Conservation (phyloP, 352 stramenopile genomes). For the Phytophthora tentaculata region DNA sequence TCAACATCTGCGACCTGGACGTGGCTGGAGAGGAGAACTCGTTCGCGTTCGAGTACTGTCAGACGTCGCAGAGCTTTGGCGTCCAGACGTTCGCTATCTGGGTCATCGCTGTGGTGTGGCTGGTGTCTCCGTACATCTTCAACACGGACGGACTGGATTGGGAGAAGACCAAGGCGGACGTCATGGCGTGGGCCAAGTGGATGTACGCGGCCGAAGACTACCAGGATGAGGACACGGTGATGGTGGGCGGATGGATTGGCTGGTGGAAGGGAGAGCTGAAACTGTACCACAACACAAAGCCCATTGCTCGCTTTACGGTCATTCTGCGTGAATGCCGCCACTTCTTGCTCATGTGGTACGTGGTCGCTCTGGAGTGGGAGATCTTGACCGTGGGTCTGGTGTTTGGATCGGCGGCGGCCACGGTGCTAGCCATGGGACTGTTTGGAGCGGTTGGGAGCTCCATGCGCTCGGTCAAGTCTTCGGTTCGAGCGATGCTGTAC, state of each 20-base stretch:
- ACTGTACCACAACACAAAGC: slow-evolving; percentile 73
- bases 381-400: slow-evolving; percentile 59
- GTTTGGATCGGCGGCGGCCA: slow-evolving; percentile 58
- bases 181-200: slow-evolving; percentile 75
- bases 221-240: slow-evolving; percentile 65
- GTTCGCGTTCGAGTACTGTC: slow-evolving; percentile 67
- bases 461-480: slow-evolving; percentile 45
- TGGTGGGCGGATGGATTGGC: slow-evolving; percentile 76
- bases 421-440: slow-evolving; percentile 63
- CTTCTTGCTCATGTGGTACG: slow-evolving; percentile 88
- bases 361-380: slow-evolving; percentile 75
- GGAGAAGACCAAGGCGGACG: slow-evolving; percentile 86
- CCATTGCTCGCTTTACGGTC: slow-evolving; percentile 77
- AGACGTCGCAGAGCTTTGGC: slow-evolving; percentile 77
- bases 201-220: slow-evolving; percentile 82
- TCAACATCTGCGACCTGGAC: slow-evolving; percentile 60
- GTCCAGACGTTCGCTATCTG: slow-evolving; percentile 86
- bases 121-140: slow-evolving; percentile 84
- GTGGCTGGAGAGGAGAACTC: slow-evolving; percentile 50
- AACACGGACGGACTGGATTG: slow-evolving; percentile 88
- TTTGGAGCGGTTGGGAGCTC: slow-evolving; percentile 39
- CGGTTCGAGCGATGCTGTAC: slow-evolving; percentile 63
- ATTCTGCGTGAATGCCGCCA: slow-evolving; percentile 79
- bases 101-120: slow-evolving; percentile 75
- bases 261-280: slow-evolving; percentile 86